Conservation (phyloP, 176 grass and related monocot species). For the Aegilops sharonensis region DNA sequence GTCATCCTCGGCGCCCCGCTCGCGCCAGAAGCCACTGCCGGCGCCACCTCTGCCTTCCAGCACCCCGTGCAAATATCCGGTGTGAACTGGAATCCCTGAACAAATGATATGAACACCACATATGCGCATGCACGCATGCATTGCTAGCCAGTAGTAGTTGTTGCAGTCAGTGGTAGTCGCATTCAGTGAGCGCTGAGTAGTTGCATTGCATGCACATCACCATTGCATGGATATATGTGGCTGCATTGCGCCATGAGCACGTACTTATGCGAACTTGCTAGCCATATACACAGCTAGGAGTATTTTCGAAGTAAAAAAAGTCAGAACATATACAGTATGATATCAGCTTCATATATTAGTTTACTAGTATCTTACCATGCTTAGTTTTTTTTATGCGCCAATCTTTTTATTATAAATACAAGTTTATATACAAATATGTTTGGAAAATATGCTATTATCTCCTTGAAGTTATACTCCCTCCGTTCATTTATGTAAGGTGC, state of each 20-base stretch:
- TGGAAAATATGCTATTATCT: not conserved
- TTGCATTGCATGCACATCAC: slow-evolving; percentile 33
- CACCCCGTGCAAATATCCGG: slow-evolving; percentile 64
- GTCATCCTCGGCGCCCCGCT: slow-evolving; percentile 22
- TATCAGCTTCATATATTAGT: too few relatives aligned
- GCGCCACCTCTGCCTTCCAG: slow-evolving; percentile 44
- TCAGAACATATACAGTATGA: not conserved
- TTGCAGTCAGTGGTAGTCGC: slow-evolving; percentile 22
- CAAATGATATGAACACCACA: slow-evolving; percentile 10
- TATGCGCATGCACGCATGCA: slow-evolving; percentile 15
- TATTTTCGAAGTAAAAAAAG: not conserved
- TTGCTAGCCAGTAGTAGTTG: slow-evolving; percentile 23
- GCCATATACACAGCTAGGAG: not conserved
- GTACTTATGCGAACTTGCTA: slow-evolving; percentile 14
- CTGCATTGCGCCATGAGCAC: slow-evolving; percentile 8
- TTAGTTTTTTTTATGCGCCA: not conserved
- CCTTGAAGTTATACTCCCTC: not conserved
- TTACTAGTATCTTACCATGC: not conserved
- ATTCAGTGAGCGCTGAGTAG: slow-evolving; percentile 29
- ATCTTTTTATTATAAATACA: not conserved
- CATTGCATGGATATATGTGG: slow-evolving; percentile 33
- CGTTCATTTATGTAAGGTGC: too few relatives aligned
- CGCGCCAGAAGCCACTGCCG: slow-evolving; percentile 36
- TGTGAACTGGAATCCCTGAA: slow-evolving; percentile 74
- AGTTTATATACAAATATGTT: not conserved